Base-by-base conservation (phyloP, 345 rosid genomes). In the Linum trigynum region DNA sequence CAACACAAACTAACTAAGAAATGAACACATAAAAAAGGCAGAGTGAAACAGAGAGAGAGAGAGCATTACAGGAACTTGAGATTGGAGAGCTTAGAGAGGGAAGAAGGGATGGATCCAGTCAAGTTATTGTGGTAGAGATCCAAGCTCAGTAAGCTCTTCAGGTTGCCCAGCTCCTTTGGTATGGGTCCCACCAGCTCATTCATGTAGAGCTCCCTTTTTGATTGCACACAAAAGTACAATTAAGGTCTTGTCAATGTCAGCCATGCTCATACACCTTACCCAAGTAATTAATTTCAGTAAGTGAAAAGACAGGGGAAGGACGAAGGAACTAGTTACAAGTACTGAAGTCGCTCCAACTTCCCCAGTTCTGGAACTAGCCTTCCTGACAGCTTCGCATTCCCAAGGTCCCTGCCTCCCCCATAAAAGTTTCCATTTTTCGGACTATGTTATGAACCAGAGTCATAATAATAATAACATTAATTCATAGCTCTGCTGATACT, bases 371-470 rank as follows among this genome's bases (percentile, higher is more conserved):
- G 85, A 8, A 85, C 95, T 32, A 88, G 78, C 37, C 68, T 78
- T 53, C 95, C 91, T n/a, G 79, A 78, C 70, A 88, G 78, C 67
- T 80, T 84, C 15, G 91, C 86, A 71, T 88, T 84, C 68, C 89
- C 95, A 9, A 85, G 89, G 80, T 88, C 91, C 50, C 95, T 88
- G 87, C 69, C 71, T 38, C 45, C 16, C 23, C 9, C 38, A 35
- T 23, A 57, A 39, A 23, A 39, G 42, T 45, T 45, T 11, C 39
- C 41, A 39, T 14, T 7, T 56, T 4, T 10, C 7, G 16, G 2
- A 1, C 37, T 35, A 16, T 10, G 17, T 36, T 32, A 51, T 9
- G 38, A 56, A 0, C 23, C 45, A 10, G 39, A 45, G 38, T 12
- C 14, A 38, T 35, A 61, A 53, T 5, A 36, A 64, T 42, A 37